These are phyloP conservation scores for Asclepias syriaca DNA, from an alignment of 257 asterid genomes.

Conservation along the genomic window DNA sequence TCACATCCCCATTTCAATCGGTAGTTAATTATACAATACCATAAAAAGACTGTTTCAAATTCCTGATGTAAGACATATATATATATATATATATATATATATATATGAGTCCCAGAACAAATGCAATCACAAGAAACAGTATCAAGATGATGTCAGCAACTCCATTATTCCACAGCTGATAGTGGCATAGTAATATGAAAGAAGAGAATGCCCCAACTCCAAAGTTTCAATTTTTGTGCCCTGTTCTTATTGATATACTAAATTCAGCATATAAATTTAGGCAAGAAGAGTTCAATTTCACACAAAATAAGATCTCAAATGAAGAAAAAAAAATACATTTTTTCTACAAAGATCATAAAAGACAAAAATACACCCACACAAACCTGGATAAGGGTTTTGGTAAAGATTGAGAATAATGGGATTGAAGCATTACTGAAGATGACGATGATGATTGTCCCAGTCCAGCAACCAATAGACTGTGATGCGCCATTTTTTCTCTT, in stretches of 20 bases:
- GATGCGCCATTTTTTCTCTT: conserved; percentile 12
- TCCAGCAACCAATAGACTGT: conserved; percentile 8
- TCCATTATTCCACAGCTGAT: background rate
- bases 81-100: no score
- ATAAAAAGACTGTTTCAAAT: background rate
- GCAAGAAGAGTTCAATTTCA: background rate
- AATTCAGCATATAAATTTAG: background rate
- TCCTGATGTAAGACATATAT: no score
- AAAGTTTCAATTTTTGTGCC: background rate
- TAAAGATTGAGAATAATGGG: conserved; percentile 1
- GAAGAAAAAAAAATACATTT: no score
- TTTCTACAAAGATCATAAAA: background rate
- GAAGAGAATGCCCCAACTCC: background rate
- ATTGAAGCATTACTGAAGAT: conserved; percentile 7
- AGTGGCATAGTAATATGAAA: background rate
- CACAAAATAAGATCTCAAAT: no score
- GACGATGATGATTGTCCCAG: conserved; percentile 17
- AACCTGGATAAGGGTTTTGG: conserved; percentile 16
- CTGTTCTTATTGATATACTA: background rate
- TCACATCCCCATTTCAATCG: background rate
- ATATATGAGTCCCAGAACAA: background rate
- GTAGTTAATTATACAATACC: background rate
- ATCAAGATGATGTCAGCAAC: background rate
- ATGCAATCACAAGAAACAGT: background rate
- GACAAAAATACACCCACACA: background rate